Base-by-base conservation (phyloP, 345 rosid genomes). In the Orychophragmus violaceus region DNA sequence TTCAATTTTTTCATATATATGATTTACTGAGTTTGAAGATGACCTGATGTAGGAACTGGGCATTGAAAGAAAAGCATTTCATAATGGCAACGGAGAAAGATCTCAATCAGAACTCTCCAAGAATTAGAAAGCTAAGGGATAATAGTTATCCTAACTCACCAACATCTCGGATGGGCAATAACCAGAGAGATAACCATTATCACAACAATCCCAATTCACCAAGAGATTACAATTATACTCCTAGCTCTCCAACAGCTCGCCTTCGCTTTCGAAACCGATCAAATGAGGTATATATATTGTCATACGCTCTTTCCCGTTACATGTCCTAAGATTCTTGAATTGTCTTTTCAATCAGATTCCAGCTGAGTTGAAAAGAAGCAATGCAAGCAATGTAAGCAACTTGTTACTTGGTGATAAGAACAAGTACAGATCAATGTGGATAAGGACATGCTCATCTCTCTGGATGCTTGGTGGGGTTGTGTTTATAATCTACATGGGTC, bases 381-480 rank as follows among this genome's bases (percentile, higher is more conserved):
- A 87, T 77, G 95, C 89, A 75, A 57, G 85, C 76, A 87, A 84
- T 70, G 96, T 91, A 75, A 59, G 78, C 60, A 67, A 74, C 46
- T 70, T 87, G 54, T 84, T 87, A 48, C 86, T 77, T 60, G 60
- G 85, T 57, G 96, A 87, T 76, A 81, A 74, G 25, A 85, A 76
- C 77, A 92, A 87, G 76, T 89, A 92, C 76, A 82, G 30, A 27
- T 86, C 91, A 18, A 78, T 92, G 83, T 82, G 84, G 91, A 78
- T 89, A 58, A 84, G 95, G 51, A 74, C 95, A 7, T 69, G 79
- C 71, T 92, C 98, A 6, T 81, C 97, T 12, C 42, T 92, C 36
- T 92, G 98, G 97, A 92, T 92, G 98, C 82, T 89, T 42, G 95
- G 83, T 5, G 84, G 85, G 30, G 85, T 87, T 62, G 69, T 79